Conservation (phyloP, 345 rosid species). For the Cardamine chenopodiifolia region DNA sequence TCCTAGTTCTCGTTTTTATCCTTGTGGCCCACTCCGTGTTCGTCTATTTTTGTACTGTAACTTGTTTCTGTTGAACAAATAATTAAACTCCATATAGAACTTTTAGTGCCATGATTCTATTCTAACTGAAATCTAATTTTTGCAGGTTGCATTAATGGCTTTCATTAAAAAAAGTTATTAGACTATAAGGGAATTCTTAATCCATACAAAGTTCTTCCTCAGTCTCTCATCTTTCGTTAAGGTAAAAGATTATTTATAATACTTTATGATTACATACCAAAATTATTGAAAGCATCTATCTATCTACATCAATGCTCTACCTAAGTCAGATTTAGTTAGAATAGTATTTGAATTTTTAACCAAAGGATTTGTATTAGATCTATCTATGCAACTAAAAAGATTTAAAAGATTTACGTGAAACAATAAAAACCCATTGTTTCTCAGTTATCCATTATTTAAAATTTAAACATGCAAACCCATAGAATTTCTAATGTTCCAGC, state of each 20-base stretch:
- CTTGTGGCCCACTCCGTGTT: too few relatives aligned
- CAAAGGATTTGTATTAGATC: too few relatives aligned
- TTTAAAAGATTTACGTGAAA: too few relatives aligned
- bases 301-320: neutral
- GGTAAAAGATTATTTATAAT: conserved; percentile 22
- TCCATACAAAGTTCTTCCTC: conserved; percentile 86
- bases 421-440: too few relatives aligned
- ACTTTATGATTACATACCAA: neutral
- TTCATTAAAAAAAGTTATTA: conserved; percentile 51
- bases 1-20: too few relatives aligned
- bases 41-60: too few relatives aligned
- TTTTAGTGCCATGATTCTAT: neutral
- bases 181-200: conserved; percentile 64
- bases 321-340: too few relatives aligned
- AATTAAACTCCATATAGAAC: neutral
- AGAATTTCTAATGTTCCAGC: too few relatives aligned
- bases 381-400: too few relatives aligned
- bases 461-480: too few relatives aligned
- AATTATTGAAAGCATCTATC: neutral
- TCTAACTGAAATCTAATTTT: neutral
- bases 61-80: neutral
- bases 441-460: too few relatives aligned
- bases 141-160: neutral
- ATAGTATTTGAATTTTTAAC: too few relatives aligned
- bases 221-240: conserved; percentile 36